These are phyloP conservation scores for Scedosporium apiospermum DNA, from an alignment of 2,329 filamentous ascomycete species.

Conservation along the genomic window DNA sequence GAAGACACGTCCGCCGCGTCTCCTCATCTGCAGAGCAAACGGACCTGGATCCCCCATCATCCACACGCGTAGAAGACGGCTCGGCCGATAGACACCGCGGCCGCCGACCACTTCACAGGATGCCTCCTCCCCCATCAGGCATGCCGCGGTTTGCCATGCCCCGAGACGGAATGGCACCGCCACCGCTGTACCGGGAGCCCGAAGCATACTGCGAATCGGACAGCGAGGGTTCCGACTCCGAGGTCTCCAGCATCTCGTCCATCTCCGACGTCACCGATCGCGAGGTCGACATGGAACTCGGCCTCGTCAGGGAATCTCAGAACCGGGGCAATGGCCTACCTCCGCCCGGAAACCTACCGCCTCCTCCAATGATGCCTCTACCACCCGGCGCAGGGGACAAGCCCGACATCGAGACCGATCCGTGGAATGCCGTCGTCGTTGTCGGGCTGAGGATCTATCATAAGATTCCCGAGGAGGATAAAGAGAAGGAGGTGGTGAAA, in stretches of 20 bases:
- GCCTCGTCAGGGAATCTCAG: background rate
- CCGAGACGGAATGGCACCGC: background rate
- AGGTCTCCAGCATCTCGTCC: background rate
- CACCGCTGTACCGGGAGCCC: background rate
- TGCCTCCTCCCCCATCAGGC: background rate
- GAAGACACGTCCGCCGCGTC: too few relatives aligned
- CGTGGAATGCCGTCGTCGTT: slow-evolving; percentile 32
- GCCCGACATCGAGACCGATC: slow-evolving; percentile 9
- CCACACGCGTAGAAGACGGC: too few relatives aligned
- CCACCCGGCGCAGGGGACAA: background rate
- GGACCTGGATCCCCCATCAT: too few relatives aligned
- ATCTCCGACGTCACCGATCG: slow-evolving; percentile 2
- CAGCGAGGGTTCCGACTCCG: background rate
- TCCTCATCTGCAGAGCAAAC: too few relatives aligned
- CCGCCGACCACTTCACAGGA: too few relatives aligned
- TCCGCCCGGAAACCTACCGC: background rate
- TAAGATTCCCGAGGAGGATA: slow-evolving; percentile 27
- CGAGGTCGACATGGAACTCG: background rate
- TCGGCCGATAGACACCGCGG: too few relatives aligned
- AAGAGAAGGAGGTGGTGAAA: slow-evolving; percentile 24
- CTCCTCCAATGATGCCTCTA: background rate
- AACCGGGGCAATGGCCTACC: background rate
- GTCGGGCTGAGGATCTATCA: slow-evolving; percentile 32
- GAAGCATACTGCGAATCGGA: background rate
- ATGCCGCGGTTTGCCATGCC: background rate